Evolutionary conservation across 805 yeast species (phyloP).

Genomic region (Wickerhamomyces strasburgensis): DNA sequence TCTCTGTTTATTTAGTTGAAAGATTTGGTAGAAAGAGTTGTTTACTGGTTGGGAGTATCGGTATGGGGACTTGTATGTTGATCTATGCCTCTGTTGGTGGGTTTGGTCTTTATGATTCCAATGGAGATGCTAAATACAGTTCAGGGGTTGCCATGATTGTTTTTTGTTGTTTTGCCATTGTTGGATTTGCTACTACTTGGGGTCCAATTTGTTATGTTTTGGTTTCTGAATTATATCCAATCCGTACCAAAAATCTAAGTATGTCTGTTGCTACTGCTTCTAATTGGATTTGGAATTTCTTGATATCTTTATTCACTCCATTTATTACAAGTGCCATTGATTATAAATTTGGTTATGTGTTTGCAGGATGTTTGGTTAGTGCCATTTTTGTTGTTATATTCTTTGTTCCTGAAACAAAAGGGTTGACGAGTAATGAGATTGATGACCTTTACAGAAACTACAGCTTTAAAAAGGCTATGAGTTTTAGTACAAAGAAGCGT

Average conservation of each 20-base stretch:
- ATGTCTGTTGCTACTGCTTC: slow-evolving; percentile 56
- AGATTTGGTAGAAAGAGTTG: slow-evolving; percentile 49
- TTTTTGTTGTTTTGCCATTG: slow-evolving; percentile 62
- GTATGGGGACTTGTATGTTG: slow-evolving; percentile 53
- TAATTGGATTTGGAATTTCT: slow-evolving; percentile 65
- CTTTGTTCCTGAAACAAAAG: slow-evolving; percentile 74
- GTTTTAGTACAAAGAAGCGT: too few relatives aligned
- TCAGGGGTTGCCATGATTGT: slow-evolving; percentile 67
- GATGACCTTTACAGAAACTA: too few relatives aligned
- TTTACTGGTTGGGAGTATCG: slow-evolving; percentile 44
- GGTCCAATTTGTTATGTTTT: slow-evolving; percentile 65
- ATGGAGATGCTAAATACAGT: slow-evolving; percentile 42
- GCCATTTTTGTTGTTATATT: slow-evolving; percentile 65
- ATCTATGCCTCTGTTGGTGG: slow-evolving; percentile 60
- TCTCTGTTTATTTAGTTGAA: slow-evolving; percentile 49
- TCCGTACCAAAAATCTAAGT: slow-evolving; percentile 59
- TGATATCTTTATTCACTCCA: slow-evolving; percentile 67
- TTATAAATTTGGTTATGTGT: slow-evolving; percentile 67
- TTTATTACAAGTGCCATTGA: slow-evolving; percentile 61
- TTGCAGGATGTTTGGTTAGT: slow-evolving; percentile 55
- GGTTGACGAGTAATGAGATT: slow-evolving; percentile 77
- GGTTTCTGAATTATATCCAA: slow-evolving; percentile 65
- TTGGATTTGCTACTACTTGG: slow-evolving; percentile 73
- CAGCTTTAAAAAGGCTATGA: too few relatives aligned
- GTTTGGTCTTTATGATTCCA: slow-evolving; percentile 36